Evolutionary conservation across 2,329 filamentous ascomycete genomes (phyloP).

Genomic region (Myriosclerotinia curreyana): DNA sequence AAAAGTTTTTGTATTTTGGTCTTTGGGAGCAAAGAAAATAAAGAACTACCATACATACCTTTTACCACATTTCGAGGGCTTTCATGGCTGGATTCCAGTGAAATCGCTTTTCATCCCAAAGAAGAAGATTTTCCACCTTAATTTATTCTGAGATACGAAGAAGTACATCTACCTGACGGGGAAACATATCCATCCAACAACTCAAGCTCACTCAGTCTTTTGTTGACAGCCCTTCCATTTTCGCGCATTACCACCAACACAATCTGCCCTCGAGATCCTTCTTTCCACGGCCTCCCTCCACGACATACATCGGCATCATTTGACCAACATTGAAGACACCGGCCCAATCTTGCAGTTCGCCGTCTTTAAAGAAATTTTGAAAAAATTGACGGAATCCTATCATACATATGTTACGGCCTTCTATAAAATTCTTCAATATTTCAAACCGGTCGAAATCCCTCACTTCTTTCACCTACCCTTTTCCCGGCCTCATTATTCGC

Average conservation of each 20-base stretch:
- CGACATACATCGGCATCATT: slow-evolving; percentile 15
- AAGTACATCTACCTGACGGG: slow-evolving; percentile 14
- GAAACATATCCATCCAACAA: slow-evolving; percentile 12
- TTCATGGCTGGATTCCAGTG: slow-evolving; percentile 38
- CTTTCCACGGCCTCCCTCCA: slow-evolving; percentile 9
- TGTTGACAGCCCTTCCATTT: slow-evolving; percentile 9
- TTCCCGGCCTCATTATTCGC: slow-evolving; percentile 4
- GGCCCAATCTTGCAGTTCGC: slow-evolving; percentile 11
- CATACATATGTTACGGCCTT: slow-evolving; percentile 13
- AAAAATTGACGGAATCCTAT: slow-evolving; percentile 7
- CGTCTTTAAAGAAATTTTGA: not conserved
- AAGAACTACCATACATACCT: slow-evolving; percentile 12
- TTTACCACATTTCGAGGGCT: slow-evolving; percentile 22
- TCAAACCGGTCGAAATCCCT: not conserved
- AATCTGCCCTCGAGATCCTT: slow-evolving; percentile 15
- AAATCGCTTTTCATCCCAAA: slow-evolving; percentile 24
- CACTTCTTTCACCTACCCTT: slow-evolving; percentile 2
- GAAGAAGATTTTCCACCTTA: slow-evolving; percentile 8
- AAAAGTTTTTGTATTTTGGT: slow-evolving; percentile 19
- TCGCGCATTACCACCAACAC: slow-evolving; percentile 4
- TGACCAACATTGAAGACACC: slow-evolving; percentile 14
- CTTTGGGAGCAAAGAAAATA: slow-evolving; percentile 18
- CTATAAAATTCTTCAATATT: slow-evolving; percentile 8
- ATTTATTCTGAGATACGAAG: slow-evolving; percentile 15
- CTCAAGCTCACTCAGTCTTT: slow-evolving; percentile 14